Base-by-base conservation (phyloP, 2,329 filamentous ascomycete species). In the Torrubiellomyces zombiae region DNA sequence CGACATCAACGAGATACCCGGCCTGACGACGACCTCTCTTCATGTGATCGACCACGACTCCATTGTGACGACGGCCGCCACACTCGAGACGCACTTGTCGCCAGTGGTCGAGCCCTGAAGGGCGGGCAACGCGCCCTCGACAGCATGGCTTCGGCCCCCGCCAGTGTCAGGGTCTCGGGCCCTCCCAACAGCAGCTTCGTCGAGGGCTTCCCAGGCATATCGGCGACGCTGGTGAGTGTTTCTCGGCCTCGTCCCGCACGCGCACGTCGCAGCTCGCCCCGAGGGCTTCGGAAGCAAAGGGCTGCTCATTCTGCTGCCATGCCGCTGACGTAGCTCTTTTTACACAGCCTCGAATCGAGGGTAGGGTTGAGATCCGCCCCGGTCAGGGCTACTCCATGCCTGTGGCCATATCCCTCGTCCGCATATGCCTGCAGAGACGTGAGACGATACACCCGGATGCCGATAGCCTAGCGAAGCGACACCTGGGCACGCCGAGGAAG, bases 401-500 rank as follows among this genome's bases (percentile, higher is more conserved):
- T 20, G 85, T 95, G 41, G 71, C 77, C 45, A 64, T 98, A 44
- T 94, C 85, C 24, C 70, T 94, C 38, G 86, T 95, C 38, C 85
- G 85, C 41, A 91, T 98, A 60, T 85, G 77, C 42, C 68, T 98
- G 28, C 83, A 92, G 45, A 75, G 85, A 42, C 75, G 82, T 57
- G 89, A 98, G 58, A 89, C 82, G 28, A 95, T 98, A 52, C 85
- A 95, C 49, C 89, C 89, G 22, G 79, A 85, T 32, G 89, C 89
- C 52, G 86, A 95, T 50, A 93, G 83, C 36, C 67, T 94, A 41
- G 75, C 86, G 33, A 92, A 91, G 55, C 85, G 85, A 44, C 83
- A 91, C 45, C 63, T 95, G 23, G 81, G 82, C 21, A 81, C 85
- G 5, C 83, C 86, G 29, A 68, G 89, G 42, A 81, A 89, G 49